Base-by-base conservation (phyloP, 2,329 filamentous ascomycete genomes). In the Orbilia quercus region DNA sequence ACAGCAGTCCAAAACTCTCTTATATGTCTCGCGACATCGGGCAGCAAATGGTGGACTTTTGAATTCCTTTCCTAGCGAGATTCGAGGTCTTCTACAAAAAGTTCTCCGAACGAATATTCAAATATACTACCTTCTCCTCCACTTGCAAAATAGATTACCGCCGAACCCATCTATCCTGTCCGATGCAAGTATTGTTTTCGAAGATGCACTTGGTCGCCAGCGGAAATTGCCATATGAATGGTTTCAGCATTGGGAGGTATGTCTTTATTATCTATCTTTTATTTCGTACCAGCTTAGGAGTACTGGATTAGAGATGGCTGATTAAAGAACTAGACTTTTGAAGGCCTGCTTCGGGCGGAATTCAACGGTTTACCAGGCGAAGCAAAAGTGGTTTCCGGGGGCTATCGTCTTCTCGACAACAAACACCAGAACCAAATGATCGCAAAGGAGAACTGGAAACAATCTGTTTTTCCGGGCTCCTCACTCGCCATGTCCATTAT, bases 181-280 rank as follows among this genome's bases (percentile, higher is more conserved):
- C 7, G n/a, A 48, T 23, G 20, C 45, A 9, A 48, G 23, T 23
- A 48, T 48, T 22, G 7, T 12, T 23, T 48, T 48, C 20, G 45
- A 48, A 23, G 45, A 48, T 48, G 45, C 45, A 9, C 45, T 48
- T 48, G 45, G 45, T 11, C 45, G 45, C 45, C 20, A 48, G 7
- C 5, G 18, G n/a, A 48, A 9, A 3, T 23, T 48, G 45, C 45
- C 45, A 48, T 48, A 23, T n/a, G 45, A 48, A 18, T 48, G 45
- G 45, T 48, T 48, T 48, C 45, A n/a, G n/a, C 22, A 48, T 48
- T 48, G 45, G 45, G 45, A 48, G 45, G 45, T 48, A 48, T 12
- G 11, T 6, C 7, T 48, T 5, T 22, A 12, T 5, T 23, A 23
- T 25, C 6, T 9, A 6, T 48, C 22, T 20, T 23, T 48, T 48